phyloP scores from a whole-genome alignment of 176 grass and related monocot genomes.

The Juncus inflexus region DNA sequence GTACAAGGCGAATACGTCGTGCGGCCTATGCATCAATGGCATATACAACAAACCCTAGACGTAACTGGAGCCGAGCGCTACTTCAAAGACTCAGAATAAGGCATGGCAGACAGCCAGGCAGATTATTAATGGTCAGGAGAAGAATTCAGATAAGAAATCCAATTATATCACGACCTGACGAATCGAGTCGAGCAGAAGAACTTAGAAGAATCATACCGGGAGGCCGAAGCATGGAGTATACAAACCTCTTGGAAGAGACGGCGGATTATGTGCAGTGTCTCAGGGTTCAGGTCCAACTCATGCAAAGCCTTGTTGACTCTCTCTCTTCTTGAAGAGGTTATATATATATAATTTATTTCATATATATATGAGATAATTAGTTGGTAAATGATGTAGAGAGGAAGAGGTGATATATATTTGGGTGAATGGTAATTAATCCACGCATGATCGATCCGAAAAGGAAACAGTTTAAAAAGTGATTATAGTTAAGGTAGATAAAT shows the following conservation, averaged over 20 bases:
- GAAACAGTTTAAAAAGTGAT: background rate
- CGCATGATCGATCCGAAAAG: background rate
- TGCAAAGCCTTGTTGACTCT: slow-evolving; percentile 68
- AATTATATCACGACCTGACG: slow-evolving; percentile 14
- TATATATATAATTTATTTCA: slow-evolving; percentile 5
- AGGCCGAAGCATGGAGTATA: slow-evolving; percentile 65
- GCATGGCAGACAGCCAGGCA: background rate
- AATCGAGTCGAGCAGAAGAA: slow-evolving; percentile 40
- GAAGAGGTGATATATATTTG: background rate
- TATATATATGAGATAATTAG: slow-evolving; percentile 17
- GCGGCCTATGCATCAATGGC: slow-evolving; percentile 84
- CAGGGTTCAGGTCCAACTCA: slow-evolving; percentile 73
- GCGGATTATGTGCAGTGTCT: slow-evolving; percentile 72
- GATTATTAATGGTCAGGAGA: background rate
- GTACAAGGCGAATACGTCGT: slow-evolving; percentile 48
- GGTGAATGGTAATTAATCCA: background rate
- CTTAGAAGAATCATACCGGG: slow-evolving; percentile 73
- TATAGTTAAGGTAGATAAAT: slow-evolving; percentile 3
- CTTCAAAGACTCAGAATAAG: slow-evolving; percentile 37
- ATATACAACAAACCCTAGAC: slow-evolving; percentile 27
- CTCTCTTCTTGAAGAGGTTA: slow-evolving; percentile 49
- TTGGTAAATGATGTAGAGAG: background rate
- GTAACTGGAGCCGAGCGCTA: slow-evolving; percentile 51
- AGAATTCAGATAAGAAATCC: background rate
- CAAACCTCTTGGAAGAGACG: slow-evolving; percentile 76